These are phyloP conservation scores for Ballota nigra DNA, from an alignment of 257 asterid genomes.

Conservation along the genomic window DNA sequence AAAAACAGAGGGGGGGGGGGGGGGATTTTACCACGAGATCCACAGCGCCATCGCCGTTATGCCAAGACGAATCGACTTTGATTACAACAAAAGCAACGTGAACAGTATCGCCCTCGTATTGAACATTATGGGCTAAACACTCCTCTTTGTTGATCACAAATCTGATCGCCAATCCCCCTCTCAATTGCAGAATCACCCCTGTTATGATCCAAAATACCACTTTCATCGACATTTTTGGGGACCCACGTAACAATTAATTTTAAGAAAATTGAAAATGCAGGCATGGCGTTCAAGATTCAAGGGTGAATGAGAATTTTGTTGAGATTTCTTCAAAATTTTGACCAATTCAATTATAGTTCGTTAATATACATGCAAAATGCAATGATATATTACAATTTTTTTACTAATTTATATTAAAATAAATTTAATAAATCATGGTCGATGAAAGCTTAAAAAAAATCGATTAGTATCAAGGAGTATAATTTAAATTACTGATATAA, in stretches of 20 bases:
- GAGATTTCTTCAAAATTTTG: no score
- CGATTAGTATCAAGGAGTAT: no score
- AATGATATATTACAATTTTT: no score
- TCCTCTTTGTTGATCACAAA: constrained; percentile 69
- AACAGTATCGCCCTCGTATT: constrained; percentile 50
- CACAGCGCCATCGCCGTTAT: constrained; percentile 53
- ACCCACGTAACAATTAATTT: background rate
- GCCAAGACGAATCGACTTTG: constrained; percentile 65
- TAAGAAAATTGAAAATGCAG: background rate
- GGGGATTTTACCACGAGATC: constrained; percentile 59
- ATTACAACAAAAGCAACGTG: constrained; percentile 78
- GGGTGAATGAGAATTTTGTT: background rate
- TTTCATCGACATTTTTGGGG: background rate
- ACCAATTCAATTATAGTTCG: no score
- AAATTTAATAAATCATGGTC: no score
- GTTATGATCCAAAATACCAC: background rate
- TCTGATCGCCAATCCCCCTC: constrained; percentile 56
- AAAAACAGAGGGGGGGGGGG: background rate
- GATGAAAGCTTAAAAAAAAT: no score
- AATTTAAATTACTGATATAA: no score
- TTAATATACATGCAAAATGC: no score
- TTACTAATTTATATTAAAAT: no score
- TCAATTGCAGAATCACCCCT: constrained; percentile 10
- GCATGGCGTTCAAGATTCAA: background rate
- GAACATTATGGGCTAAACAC: no score